Conservation (phyloP, 768 basidiomycete species). For the Terana coerulea region DNA sequence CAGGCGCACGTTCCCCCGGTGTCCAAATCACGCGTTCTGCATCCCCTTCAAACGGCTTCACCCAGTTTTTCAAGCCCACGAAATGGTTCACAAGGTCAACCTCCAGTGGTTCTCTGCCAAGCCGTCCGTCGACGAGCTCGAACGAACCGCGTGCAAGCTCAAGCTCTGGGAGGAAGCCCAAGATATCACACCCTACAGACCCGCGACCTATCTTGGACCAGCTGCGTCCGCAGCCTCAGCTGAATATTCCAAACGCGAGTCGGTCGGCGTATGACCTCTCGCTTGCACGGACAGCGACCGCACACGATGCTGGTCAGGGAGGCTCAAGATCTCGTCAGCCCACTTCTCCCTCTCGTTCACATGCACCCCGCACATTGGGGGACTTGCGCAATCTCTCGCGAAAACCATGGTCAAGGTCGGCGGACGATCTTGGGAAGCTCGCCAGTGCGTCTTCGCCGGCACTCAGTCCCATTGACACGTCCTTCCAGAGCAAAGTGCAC, state of each 20-base stretch:
- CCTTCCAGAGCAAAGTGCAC: conserved; percentile 58
- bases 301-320: conserved; percentile 34
- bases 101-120: conserved; percentile 45
- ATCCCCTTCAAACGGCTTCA: conserved; percentile 63
- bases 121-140: conserved; percentile 26
- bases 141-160: conserved; percentile 47
- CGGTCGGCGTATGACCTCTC: conserved; percentile 71
- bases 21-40: conserved; percentile 48
- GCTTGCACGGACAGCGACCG: conserved; percentile 35
- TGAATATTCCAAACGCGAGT: conserved; percentile 35
- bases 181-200: conserved; percentile 83
- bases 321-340: conserved; percentile 23
- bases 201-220: conserved; percentile 64
- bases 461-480: conserved; percentile 38
- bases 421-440: conserved; percentile 69
- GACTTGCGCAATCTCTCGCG: conserved; percentile 69
- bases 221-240: conserved; percentile 44
- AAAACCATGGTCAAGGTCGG: conserved; percentile 76
- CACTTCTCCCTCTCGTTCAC: conserved; percentile 26
- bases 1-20: conserved; percentile 17
- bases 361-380: conserved; percentile 36
- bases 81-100: conserved; percentile 70
- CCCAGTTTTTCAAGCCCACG: conserved; percentile 62
- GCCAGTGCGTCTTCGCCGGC: conserved; percentile 24
- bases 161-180: conserved; percentile 56